A percentile compares a stretch with the other conserved stretches of the same genome.
Conservation (phyloP, 2,329 filamentous ascomycete genomes). For the Fusarium papillatum region DNA sequence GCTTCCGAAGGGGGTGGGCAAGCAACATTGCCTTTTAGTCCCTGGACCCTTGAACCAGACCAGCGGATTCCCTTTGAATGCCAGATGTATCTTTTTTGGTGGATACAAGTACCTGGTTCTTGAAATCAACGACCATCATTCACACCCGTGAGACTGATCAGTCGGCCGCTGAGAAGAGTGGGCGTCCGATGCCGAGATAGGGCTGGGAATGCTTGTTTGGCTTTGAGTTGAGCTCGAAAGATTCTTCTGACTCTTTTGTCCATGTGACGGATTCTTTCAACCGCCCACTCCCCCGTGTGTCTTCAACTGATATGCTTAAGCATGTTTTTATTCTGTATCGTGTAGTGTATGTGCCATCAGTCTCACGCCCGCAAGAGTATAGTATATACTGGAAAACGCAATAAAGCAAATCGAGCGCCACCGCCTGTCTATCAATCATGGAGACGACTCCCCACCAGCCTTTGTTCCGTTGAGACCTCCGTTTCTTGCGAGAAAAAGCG, state of each 20-base stretch:
- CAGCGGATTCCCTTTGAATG: neutral
- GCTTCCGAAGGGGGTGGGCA: slow-evolving; percentile 27
- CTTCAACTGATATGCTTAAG: neutral
- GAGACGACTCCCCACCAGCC: neutral
- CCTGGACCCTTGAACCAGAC: slow-evolving; percentile 8
- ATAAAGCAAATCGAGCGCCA: neutral
- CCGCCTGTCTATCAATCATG: slow-evolving; percentile 2
- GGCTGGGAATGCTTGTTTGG: slow-evolving; percentile 20
- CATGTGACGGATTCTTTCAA: neutral
- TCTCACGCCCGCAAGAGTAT: neutral
- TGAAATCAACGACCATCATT: neutral
- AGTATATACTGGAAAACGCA: slow-evolving; percentile 7
- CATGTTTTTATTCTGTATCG: slow-evolving; percentile 24
- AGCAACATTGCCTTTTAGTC: neutral
- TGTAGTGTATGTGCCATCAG: slow-evolving; percentile 9
- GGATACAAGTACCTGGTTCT: slow-evolving; percentile 24
- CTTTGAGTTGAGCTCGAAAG: slow-evolving; percentile 3
- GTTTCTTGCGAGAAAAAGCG: slow-evolving; percentile 21
- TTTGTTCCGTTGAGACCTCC: neutral
- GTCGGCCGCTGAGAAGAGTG: neutral
- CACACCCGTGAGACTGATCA: neutral
- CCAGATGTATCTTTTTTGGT: slow-evolving; percentile 29
- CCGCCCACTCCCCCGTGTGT: slow-evolving; percentile 10
- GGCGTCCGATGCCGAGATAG: slow-evolving; percentile 14
- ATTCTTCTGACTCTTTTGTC: neutral